These are phyloP conservation scores for Amauroascus niger DNA, from an alignment of 2,329 filamentous ascomycete species.

Conservation along the genomic window DNA sequence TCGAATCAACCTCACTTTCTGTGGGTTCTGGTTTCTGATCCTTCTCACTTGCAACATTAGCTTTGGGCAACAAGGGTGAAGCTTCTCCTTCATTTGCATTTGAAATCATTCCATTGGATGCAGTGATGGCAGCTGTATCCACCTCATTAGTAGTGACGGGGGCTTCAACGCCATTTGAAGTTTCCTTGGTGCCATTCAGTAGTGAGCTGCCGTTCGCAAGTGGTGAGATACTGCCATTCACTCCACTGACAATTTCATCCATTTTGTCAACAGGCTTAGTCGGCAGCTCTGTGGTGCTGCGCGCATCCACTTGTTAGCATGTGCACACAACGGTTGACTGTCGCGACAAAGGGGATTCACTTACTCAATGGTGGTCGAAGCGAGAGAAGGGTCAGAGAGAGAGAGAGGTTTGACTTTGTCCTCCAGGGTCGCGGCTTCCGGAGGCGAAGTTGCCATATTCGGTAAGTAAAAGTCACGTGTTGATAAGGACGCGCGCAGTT, in stretches of 20 bases:
- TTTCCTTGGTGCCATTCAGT: constrained; percentile 4
- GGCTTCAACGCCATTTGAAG: neutral
- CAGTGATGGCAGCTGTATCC: neutral
- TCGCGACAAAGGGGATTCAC: neutral
- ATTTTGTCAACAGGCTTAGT: neutral
- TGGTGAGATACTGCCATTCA: constrained; percentile 8
- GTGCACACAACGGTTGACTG: neutral
- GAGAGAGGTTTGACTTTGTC: constrained; percentile 30
- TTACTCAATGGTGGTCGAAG: neutral
- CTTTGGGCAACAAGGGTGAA: neutral
- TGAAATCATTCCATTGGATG: neutral
- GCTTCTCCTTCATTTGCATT: neutral
- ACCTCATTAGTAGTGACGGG: neutral
- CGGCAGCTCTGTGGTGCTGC: neutral
- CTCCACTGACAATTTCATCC: neutral
- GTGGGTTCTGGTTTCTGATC: neutral
- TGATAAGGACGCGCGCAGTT: neutral
- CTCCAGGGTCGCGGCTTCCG: constrained; percentile 32
- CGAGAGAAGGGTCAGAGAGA: neutral
- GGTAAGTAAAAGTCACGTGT: constrained; percentile 19
- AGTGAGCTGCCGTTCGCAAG: constrained; percentile 9
- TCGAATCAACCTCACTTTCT: neutral
- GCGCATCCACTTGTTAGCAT: neutral
- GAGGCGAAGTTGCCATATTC: constrained; percentile 37
- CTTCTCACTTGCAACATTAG: neutral